Conservation (phyloP, 1,139 yeast species). For the Saccharomyces hybrid region DNA sequence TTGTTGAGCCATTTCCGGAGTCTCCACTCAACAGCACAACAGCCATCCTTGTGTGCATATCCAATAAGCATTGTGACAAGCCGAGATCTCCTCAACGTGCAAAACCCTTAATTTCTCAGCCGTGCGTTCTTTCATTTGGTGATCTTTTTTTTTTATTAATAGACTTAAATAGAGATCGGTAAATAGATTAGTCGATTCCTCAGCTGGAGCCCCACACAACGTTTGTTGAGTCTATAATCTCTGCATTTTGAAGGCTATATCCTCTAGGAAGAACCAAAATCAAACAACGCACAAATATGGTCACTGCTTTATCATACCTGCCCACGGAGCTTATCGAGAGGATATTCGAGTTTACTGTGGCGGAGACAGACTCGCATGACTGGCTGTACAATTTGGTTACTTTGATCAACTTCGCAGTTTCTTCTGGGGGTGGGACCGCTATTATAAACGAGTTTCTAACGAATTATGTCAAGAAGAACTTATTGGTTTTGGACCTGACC, state of each 20-base stretch:
- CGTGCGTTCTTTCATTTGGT: neutral
- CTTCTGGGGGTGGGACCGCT: neutral
- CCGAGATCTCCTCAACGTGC: neutral
- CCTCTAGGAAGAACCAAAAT: neutral
- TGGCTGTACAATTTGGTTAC: neutral
- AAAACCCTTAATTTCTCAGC: neutral
- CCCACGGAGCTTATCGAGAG: neutral
- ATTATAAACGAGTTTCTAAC: neutral
- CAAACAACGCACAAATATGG: neutral
- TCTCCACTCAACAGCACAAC: neutral
- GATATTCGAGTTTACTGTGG: neutral
- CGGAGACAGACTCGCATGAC: neutral
- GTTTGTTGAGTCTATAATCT: neutral
- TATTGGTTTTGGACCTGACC: neutral
- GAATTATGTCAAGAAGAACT: neutral
- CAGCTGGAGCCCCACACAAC: neutral
- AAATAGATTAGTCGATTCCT: neutral
- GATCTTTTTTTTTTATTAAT: neutral
- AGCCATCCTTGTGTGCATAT: neutral
- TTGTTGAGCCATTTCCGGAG: neutral
- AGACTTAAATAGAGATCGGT: neutral
- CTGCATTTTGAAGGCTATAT: neutral
- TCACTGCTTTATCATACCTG: neutral
- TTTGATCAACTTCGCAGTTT: neutral
- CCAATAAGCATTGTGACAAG: neutral